Evolutionary conservation across 768 basidiomycete genomes (phyloP).

Genomic region (Daedalea quercina): DNA sequence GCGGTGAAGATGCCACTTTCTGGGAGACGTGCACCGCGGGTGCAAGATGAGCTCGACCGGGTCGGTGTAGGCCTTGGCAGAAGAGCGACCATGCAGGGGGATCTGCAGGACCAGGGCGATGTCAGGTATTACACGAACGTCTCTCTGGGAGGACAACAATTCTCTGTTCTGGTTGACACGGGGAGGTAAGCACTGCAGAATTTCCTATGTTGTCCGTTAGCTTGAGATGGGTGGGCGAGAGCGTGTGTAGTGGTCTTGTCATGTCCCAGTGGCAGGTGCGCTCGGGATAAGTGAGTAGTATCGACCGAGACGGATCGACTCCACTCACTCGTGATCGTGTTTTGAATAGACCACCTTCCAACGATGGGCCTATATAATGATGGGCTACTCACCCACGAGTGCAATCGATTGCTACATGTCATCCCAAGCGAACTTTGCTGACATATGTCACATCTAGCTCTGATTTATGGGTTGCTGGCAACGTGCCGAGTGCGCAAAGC

Average conservation of each 20-base stretch:
- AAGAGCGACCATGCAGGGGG: conserved; percentile 6
- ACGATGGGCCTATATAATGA: too few species aligned
- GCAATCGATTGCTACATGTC: too few species aligned
- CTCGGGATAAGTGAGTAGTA: too few species aligned
- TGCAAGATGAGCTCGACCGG: conserved; percentile 1
- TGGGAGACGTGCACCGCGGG: conserved; percentile 3
- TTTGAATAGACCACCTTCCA: too few species aligned
- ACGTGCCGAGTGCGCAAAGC: conserved; percentile 16
- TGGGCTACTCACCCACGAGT: too few species aligned
- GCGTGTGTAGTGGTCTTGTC: too few species aligned
- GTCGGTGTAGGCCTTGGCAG: background rate
- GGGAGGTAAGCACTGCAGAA: conserved; percentile 22
- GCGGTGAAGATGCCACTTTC: conserved; percentile 14
- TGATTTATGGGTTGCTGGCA: conserved; percentile 25
- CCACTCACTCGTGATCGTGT: too few species aligned
- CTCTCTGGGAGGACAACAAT: conserved; percentile 19
- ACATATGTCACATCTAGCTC: conserved; percentile 13
- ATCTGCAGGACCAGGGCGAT: conserved; percentile 16
- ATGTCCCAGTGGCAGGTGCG: too few species aligned
- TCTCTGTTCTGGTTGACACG: conserved; percentile 25
- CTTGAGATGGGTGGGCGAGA: too few species aligned
- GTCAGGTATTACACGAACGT: conserved; percentile 23
- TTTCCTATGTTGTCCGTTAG: background rate
- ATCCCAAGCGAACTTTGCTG: too few species aligned
- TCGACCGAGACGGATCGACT: too few species aligned